Conservation (phyloP, 345 rosid genomes). For the Eucalyptus microcorys region DNA sequence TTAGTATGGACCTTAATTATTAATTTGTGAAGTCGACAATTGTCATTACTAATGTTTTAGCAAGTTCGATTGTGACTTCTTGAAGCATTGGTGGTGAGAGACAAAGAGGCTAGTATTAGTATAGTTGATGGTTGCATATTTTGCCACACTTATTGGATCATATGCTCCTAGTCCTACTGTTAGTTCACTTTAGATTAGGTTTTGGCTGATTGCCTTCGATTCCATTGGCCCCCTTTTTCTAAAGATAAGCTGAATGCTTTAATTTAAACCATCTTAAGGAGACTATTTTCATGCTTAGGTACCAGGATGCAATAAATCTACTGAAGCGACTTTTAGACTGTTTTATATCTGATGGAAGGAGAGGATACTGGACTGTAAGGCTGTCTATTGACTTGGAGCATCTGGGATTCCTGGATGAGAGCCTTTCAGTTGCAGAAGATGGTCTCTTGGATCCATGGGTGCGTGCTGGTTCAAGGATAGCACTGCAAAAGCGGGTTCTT, state of each 20-base stretch:
- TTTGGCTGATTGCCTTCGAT: not conserved
- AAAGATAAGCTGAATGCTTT: not conserved
- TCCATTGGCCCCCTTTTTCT: not conserved
- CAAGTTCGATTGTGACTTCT: not conserved
- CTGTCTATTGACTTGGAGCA: conserved; percentile 87
- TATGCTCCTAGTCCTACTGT: not conserved
- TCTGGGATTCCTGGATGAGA: conserved; percentile 53
- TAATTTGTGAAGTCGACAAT: not conserved
- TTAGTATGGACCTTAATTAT: not conserved
- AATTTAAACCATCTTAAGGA: not conserved
- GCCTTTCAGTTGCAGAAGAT: conserved; percentile 71
- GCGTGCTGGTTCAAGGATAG: conserved; percentile 86
- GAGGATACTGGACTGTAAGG: conserved; percentile 91
- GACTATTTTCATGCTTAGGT: conserved; percentile 32
- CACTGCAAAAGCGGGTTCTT: conserved; percentile 72
- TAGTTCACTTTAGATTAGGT: not conserved
- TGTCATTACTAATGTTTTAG: not conserved
- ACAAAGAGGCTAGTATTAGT: not conserved
- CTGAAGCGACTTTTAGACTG: conserved; percentile 48
- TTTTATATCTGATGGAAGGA: conserved; percentile 63
- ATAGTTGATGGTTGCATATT: not conserved
- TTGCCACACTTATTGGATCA: not conserved
- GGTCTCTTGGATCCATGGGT: conserved; percentile 82
- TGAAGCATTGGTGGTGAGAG: not conserved
- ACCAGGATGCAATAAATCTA: conserved; percentile 41